These are phyloP conservation scores for Hortaea werneckii DNA, from an alignment of 2,329 filamentous ascomycete genomes.

Conservation along the genomic window DNA sequence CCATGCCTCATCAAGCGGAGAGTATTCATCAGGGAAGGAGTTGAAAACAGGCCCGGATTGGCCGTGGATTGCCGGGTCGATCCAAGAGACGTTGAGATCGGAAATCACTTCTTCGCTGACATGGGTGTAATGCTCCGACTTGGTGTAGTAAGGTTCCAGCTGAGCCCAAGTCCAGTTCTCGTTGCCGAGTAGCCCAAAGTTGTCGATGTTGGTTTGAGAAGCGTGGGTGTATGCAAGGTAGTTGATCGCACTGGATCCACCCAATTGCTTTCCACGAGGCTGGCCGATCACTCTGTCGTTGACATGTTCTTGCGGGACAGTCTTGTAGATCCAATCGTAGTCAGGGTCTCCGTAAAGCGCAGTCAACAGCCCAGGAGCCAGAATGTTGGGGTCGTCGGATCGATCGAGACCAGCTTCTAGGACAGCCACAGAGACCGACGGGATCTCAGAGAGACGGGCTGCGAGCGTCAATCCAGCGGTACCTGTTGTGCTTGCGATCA, in stretches of 20 bases:
- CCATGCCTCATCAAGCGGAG: slow-evolving; percentile 9
- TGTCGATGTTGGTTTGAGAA: slow-evolving; percentile 24
- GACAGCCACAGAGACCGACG: slow-evolving; percentile 15
- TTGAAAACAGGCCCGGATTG: slow-evolving; percentile 12
- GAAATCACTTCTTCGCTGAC: slow-evolving; percentile 9
- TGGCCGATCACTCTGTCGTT: slow-evolving; percentile 10
- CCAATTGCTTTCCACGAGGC: slow-evolving; percentile 28
- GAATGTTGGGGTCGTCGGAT: slow-evolving; percentile 20
- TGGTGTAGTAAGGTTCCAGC: slow-evolving; percentile 19
- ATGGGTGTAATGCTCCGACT: slow-evolving; percentile 20
- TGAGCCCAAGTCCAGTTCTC: slow-evolving; percentile 20
- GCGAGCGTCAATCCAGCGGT: slow-evolving; percentile 6
- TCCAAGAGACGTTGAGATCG: slow-evolving; percentile 5
- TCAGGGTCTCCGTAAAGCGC: slow-evolving; percentile 8
- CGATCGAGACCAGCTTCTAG: slow-evolving; percentile 20
- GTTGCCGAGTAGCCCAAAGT: slow-evolving; percentile 23
- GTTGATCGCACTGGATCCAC: slow-evolving; percentile 32
- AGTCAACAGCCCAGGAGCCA: slow-evolving; percentile 13
- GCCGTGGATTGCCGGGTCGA: slow-evolving; percentile 11
- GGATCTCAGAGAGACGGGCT: slow-evolving; percentile 11
- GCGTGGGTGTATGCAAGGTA: slow-evolving; percentile 25
- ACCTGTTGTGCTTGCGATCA: neutral
- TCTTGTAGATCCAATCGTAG: slow-evolving; percentile 3
- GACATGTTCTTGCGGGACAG: slow-evolving; percentile 5
- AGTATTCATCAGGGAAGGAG: slow-evolving; percentile 5